Evolutionary conservation across 1,139 yeast species (phyloP), one percentile per base, ranked within the genome.

Genomic region (Schwanniomyces etchellsii): DNA sequence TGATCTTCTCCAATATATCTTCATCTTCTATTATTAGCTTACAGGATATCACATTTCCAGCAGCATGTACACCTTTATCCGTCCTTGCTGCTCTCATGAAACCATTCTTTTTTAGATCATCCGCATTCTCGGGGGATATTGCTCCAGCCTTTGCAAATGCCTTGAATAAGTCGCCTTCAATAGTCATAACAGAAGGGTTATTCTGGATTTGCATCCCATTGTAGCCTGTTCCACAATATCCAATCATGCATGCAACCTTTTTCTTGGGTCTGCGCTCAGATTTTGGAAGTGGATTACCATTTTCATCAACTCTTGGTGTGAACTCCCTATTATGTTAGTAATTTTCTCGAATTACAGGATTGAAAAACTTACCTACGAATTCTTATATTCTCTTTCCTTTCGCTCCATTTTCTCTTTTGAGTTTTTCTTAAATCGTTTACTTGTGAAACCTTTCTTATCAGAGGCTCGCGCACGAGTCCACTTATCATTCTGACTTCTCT

Each of bases 41-140:
- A 47, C 86, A 66, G 5, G 95, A 83, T 27, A 93, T 77, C 18
- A 91, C 88, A 52, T 91, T 91, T 16, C 98, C 97, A 4, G 97
- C 97, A 16, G 99, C 98, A 57, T 91, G 99, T 11, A 91, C 99
- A 38, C 98, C 99, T 57, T 91, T 93, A 55, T 91, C 99, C 4
- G 99, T 91, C 57, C 98, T 72, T 3, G 98, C 98, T 28, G 97
- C 95, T 47, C 99, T 74, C 84, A 85, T 82, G 48, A 93, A 84
- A 0, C 93, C 89, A 34, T 81, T 79, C 52, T 91, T 91, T 52
- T 85, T 88, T 44, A 93, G 76, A 53, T 91, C 98, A 39, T 78
- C 81, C 3, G 96, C 77, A 56, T 91, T 91, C 48, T 85, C 95
- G 35, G 77, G 74, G 1, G 96, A 84, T 35, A 91, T 75, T 5